Evolutionary conservation across 345 rosid species (phyloP).

Genomic region (Murraya paniculata): DNA sequence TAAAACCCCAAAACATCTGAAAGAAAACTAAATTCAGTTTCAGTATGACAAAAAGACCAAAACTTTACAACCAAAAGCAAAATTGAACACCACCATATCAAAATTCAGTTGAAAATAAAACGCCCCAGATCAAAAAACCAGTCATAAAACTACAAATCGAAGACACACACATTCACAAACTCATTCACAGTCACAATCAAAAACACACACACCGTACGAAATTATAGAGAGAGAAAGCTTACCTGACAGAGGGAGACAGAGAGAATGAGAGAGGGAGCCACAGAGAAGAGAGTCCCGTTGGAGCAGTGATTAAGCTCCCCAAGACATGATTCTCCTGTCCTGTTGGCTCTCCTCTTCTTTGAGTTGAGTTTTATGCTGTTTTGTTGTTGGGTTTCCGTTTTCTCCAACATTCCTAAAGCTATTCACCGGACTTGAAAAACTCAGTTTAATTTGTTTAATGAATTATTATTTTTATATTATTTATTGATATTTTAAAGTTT

Average conservation of each 20-base stretch:
- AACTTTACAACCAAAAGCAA: neutral
- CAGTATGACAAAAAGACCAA: neutral
- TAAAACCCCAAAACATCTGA: conserved; percentile 8
- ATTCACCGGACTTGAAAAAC: conserved; percentile 24
- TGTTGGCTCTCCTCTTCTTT: conserved; percentile 20
- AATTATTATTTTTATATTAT: neutral
- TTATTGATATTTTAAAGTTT: neutral
- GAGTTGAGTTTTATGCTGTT: neutral
- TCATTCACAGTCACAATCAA: conserved; percentile 3
- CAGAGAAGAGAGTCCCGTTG: conserved; percentile 28
- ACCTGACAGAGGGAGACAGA: conserved; percentile 11
- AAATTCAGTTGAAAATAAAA: conserved; percentile 2
- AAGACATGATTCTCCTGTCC: conserved; percentile 11
- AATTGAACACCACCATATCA: conserved; percentile 17
- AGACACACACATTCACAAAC: conserved; percentile 12
- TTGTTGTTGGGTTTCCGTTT: neutral
- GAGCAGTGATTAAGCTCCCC: conserved; percentile 23
- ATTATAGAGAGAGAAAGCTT: neutral
- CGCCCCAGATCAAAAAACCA: conserved; percentile 24
- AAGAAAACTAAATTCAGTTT: neutral
- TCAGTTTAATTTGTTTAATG: conserved; percentile 2
- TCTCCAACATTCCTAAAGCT: neutral
- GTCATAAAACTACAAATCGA: neutral
- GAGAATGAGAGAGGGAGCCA: conserved; percentile 22
- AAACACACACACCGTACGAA: conserved; percentile 1